Conservation (phyloP, 192 early-diverging fungal species). For the Backusella mclennaniae region DNA sequence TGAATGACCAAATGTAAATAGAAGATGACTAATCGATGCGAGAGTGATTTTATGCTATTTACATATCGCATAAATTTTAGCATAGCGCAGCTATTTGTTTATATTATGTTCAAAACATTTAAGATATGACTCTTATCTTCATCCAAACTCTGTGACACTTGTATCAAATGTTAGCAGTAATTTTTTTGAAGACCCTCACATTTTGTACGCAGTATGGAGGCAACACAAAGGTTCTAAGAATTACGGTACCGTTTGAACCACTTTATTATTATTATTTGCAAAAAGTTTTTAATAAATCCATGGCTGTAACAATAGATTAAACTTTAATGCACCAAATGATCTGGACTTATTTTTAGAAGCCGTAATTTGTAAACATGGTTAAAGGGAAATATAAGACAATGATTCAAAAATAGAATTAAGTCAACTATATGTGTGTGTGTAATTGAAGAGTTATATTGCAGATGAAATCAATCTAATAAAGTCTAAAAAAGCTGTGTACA, state of each 20-base stretch:
- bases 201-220: not conserved
- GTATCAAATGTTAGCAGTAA: too few relatives aligned
- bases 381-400: not conserved
- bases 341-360: not conserved
- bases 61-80: too few relatives aligned
- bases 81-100: too few relatives aligned
- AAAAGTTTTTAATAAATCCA: too few relatives aligned
- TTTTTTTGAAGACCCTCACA: not conserved
- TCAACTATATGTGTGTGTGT: not conserved
- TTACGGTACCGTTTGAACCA: not conserved
- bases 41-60: too few relatives aligned
- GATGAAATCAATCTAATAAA: not conserved
- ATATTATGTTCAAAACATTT: too few relatives aligned
- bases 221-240: not conserved
- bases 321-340: not conserved
- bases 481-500: not conserved
- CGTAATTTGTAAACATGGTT: not conserved
- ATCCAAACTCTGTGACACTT: too few relatives aligned
- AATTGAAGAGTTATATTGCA: not conserved
- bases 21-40: too few relatives aligned
- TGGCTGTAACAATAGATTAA: not conserved
- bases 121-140: too few relatives aligned
- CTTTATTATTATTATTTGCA: not conserved
- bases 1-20: too few relatives aligned
- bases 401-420: not conserved